phyloP scores from a whole-genome alignment of 768 basidiomycete species.

The Psilocybe azurescens region DNA sequence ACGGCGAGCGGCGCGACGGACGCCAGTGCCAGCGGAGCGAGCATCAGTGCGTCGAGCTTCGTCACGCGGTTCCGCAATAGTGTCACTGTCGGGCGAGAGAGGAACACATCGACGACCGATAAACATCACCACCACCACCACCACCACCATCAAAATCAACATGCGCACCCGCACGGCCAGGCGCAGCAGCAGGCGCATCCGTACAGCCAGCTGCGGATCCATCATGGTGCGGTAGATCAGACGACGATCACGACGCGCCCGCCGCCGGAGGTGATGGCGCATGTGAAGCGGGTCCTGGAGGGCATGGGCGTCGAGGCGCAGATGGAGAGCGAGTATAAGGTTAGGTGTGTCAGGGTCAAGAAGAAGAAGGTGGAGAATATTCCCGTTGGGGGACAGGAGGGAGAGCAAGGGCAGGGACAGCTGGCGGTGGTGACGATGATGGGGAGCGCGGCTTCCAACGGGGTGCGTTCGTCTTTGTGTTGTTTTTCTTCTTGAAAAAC shows the following conservation, averaged over 20 bases:
- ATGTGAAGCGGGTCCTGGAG: slow-evolving; percentile 79
- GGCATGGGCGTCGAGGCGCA: slow-evolving; percentile 92
- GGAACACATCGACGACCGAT: background rate
- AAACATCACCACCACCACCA: background rate
- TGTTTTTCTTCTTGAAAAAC: background rate
- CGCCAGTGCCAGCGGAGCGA: slow-evolving; percentile 37
- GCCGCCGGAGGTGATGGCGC: slow-evolving; percentile 88
- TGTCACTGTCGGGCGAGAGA: slow-evolving; percentile 44
- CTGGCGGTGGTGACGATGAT: slow-evolving; percentile 80
- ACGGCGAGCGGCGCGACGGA: slow-evolving; percentile 50
- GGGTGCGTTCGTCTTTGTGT: slow-evolving; percentile 58
- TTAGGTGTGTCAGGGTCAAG: slow-evolving; percentile 83
- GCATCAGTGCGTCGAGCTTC: slow-evolving; percentile 39
- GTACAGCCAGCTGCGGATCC: slow-evolving; percentile 67
- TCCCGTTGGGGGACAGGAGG: slow-evolving; percentile 44
- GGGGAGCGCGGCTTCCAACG: slow-evolving; percentile 84
- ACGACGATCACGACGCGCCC: slow-evolving; percentile 83
- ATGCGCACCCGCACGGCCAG: background rate
- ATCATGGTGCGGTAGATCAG: slow-evolving; percentile 93
- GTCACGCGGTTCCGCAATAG: slow-evolving; percentile 56
- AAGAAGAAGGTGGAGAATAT: slow-evolving; percentile 52
- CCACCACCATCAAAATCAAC: background rate
- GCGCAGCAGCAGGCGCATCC: slow-evolving; percentile 18
- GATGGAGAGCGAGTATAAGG: slow-evolving; percentile 90
- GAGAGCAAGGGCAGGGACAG: slow-evolving; percentile 33